These are phyloP conservation scores for Boletellus emodensis DNA, from an alignment of 768 basidiomycete species.

Conservation along the genomic window DNA sequence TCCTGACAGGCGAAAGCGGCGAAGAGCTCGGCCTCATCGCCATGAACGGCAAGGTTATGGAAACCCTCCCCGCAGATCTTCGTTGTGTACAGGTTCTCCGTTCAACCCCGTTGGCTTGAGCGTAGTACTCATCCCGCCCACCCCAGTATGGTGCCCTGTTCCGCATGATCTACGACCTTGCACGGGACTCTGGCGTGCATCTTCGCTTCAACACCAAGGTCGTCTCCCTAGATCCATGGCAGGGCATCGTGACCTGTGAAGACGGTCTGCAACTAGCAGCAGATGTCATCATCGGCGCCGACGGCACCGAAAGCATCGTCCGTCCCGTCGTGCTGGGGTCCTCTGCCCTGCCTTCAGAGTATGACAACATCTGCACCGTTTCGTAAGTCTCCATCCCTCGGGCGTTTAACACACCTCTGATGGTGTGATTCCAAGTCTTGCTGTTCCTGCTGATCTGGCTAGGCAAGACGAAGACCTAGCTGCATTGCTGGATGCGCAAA, in stretches of 20 bases:
- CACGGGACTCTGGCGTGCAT: conserved; percentile 42
- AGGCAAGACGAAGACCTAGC: conserved; percentile 19
- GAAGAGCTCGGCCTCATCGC: conserved; percentile 41
- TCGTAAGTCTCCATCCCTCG: conserved; percentile 3
- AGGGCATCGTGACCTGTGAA: conserved; percentile 29
- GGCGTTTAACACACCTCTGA: neutral
- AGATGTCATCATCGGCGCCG: conserved; percentile 59
- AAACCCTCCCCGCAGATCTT: conserved; percentile 44
- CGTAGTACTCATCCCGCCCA: neutral
- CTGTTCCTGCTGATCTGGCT: conserved; percentile 13
- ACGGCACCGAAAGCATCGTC: conserved; percentile 49
- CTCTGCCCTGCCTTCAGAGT: conserved; percentile 2
- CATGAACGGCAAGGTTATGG: conserved; percentile 42
- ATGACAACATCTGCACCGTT: conserved; percentile 14
- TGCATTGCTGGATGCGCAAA: conserved; percentile 3
- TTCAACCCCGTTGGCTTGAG: neutral
- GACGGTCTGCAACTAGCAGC: conserved; percentile 41
- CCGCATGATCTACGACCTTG: conserved; percentile 44
- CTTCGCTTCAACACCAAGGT: conserved; percentile 42
- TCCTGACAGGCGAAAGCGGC: conserved; percentile 36
- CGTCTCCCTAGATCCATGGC: conserved; percentile 31
- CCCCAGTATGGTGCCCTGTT: conserved; percentile 51
- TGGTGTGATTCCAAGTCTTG: conserved; percentile 5
- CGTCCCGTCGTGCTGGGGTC: conserved; percentile 31
- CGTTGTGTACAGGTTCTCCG: conserved; percentile 44